Base-by-base conservation (phyloP, 148 eudicot species). In the Spergularia marina region DNA sequence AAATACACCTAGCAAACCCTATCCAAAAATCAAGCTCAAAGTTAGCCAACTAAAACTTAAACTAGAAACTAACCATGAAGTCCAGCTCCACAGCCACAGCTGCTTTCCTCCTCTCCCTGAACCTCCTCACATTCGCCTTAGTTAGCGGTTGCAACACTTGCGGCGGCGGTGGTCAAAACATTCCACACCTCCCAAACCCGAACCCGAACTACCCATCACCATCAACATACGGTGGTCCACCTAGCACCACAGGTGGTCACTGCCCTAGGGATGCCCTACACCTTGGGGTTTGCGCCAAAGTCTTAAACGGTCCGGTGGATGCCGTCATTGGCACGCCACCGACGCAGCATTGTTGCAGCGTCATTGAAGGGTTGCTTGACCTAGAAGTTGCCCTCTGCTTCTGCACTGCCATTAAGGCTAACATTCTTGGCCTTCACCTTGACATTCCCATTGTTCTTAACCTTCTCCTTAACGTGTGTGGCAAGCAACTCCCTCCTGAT, bases 221-320 rank as follows among this genome's bases (percentile, higher is more conserved):
- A n/a, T 10, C 36, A 5, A 61, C 21, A 20, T 56, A 58, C 65
- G 77, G 41, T 12, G 65, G 34, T n/a, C 10, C 18, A 1, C 53
- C 13, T 3, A 51, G 53, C 18, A 18, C 62, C 36, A 30, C 36
- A 30, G 36, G 36, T 62, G 81, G 59, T 40, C 76, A 67, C 41
- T 88, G 87, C 83, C 89, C 87, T 10, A 78, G 73, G 66, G 86
- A 87, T 74, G 85, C 87, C 84, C 71, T 87, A 55, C 85, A 87
- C 40, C 82, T 87, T 10, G 88, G 87, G 44, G 68, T 85, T 53
- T 87, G 91, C 51, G 85, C 87, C 34, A 80, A 78, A 23, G 82
- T 87, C 25, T 70, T 87, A 13, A 80, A 85, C 23, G 85, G 84
- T 0, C 78, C 78, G 4, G 82, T 87, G 5, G 71, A 71, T 10